Evolutionary conservation across 2,329 filamentous ascomycete species (phyloP), one percentile per base, ranked within the genome.

Genomic region (Cladobotryum mycophilum): DNA sequence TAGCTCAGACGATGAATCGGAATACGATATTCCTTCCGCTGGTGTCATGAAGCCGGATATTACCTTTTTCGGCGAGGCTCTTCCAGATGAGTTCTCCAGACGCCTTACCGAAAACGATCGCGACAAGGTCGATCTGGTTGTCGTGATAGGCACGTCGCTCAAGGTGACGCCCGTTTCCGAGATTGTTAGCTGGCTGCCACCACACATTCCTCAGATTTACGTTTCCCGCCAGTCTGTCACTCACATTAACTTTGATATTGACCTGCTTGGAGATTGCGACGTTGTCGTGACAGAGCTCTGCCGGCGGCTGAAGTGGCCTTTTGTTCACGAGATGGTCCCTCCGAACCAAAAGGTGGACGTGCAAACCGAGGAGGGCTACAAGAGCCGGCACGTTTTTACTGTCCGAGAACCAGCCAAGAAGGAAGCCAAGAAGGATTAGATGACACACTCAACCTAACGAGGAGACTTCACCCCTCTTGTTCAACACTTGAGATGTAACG

Each of bases 31-130:
- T 37, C 82, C 83, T 2, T 75, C 78, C 44, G 80, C 83, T 2
- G 89, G 88, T 51, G 83, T 95, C 64, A 95, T 95, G 89, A 96
- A 88, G 76, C 93, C 93, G 8, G 92, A 97, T 71, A 97, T 99
- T 64, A 97, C 89, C 43, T 97, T 99, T 74, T 97, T 97, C 62
- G 92, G 92, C 59, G 93, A 99, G 71, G 79, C 84, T 46, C 83
- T 99, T 1, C 91, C 92, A 0, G 83, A 88, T 59, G 80, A 82
- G 58, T 99, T 99, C 69, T 87, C 86, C 51, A 76, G 81, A 45
- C 85, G 91, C 7, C 79, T 97, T 13, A 82, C 88, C n/a, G 78
- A 88, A 53, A 80, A 89, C 59, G 93, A 99, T 68, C 82, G 83
- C 53, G 81, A 89, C 56, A 76, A 80, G 51, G 88, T 88, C 1